Base-by-base conservation (phyloP, 2,329 filamentous ascomycete species). In the Leptodontidium sp. region DNA sequence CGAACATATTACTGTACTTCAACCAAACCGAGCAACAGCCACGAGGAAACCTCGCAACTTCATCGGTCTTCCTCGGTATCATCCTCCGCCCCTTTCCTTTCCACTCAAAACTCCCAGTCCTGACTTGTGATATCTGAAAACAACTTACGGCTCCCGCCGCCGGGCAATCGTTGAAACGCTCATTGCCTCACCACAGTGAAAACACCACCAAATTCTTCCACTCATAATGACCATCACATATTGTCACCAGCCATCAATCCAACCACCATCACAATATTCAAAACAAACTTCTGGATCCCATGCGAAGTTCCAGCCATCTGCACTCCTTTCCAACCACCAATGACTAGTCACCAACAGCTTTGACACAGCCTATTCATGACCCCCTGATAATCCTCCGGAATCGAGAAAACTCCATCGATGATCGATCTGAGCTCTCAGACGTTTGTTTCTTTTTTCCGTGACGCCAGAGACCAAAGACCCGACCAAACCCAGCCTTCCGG, bases 231-330 rank as follows among this genome's bases (percentile, higher is more conserved):
- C 40, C 11, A 24, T 62, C 40, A 32, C 11, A 50, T 24, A 35
- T 35, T 35, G 8, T 17, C 49, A 21, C 29, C 29, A 47, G 55
- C 40, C 21, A 49, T 49, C 45, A 50, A 50, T 62, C 26, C 17
- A 43, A 43, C 55, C 35, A 24, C 47, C 47, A 7, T 59, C 38
- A 21, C 21, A 29, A 24, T 9, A 14, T 26, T 59, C 12, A 21
- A 26, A 59, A 59, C 57, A 59, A 24, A 43, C 2, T 1, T 26
- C 38, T 3, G 21, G 38, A 29, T 26, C 24, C 11, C 21, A 15
- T 26, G 35, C 55, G 55, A 40, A 40, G 17, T 21, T 58, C 55
- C 32, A 58, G 55, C 55, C 35, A 58, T 40, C 32, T 40, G 35
- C 17, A 29, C 57, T 43, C 21, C n/a, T 40, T 43, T 26, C 38